Evolutionary conservation across 495 filamentous ascomycete species (phyloP), one percentile per base, ranked within the genome.

Genomic region (Chaetomium tenue): DNA sequence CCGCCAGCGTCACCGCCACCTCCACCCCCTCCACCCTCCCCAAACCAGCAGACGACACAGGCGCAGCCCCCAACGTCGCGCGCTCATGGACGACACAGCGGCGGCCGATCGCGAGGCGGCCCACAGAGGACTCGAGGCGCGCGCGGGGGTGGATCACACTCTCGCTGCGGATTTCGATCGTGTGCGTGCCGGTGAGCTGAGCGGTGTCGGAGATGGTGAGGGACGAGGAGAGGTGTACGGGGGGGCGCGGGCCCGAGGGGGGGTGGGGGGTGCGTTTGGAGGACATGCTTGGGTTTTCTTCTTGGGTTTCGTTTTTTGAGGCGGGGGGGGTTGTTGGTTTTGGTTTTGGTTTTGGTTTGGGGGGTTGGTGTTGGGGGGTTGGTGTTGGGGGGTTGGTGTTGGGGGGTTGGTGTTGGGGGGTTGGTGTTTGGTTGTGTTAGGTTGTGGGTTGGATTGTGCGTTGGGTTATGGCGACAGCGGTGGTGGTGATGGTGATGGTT

Each of bases 71-170:
- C n/a, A 92, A 79, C 4, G 76, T 75, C 28, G 81, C 79, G 55
- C 89, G 87, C 77, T 97, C 92, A 65, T 86, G 83, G 53, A 97
- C 83, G 40, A 94, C 88, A 73, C 89, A 91, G 44, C 85, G 80
- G 13, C 87, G 84, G 0, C 89, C 90, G 53, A 97, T 84, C 11
- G 79, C 84, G 39, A 97, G 83, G 23, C 88, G 84, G 0, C 89
- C 92, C 52, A 83, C 78, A 46, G 82, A 79, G 1, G 89, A 86
- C 68, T 88, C 86, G 68, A 97, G 79, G 56, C 83, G 82, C 0
- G 86, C 83, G 62, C 91, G 89, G 2, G 92, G 92, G 76, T 97
- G 92, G 61, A 97, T 78, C n/a, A 96, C 84, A 18, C 84, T 87
- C 71, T 89, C 85, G 40, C 84, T 77, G 63, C 85, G 85, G 68